These are phyloP conservation scores for Acaromyces ingoldii DNA, from an alignment of 1,284 basidiomycete species.

Conservation along the genomic window DNA sequence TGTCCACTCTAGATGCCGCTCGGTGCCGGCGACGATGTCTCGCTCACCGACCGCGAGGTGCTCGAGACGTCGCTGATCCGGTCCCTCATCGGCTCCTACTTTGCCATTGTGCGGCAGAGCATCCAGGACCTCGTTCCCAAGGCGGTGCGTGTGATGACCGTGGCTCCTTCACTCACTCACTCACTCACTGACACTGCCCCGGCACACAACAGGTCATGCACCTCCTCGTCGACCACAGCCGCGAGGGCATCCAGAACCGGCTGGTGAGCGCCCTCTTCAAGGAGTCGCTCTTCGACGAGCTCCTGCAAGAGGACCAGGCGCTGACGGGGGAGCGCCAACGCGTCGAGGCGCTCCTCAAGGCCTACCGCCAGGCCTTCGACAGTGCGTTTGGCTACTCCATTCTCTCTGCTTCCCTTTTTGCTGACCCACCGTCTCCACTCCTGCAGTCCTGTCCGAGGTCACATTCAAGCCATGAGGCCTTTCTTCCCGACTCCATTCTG, in stretches of 20 bases:
- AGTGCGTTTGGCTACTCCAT: neutral
- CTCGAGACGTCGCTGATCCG: constrained; percentile 95
- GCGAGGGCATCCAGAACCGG: constrained; percentile 91
- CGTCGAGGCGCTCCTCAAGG: constrained; percentile 89
- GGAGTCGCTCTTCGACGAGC: constrained; percentile 68
- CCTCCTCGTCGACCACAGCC: constrained; percentile 90
- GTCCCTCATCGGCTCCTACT: constrained; percentile 90
- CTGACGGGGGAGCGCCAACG: constrained; percentile 86
- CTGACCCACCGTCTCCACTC: neutral
- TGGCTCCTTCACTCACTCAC: neutral
- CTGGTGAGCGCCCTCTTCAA: constrained; percentile 89
- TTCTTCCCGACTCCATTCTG: too few relatives aligned
- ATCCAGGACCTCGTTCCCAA: constrained; percentile 97
- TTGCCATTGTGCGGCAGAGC: constrained; percentile 88
- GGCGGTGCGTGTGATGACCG: constrained; percentile 19
- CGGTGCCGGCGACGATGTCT: constrained; percentile 59
- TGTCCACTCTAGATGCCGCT: constrained; percentile 56
- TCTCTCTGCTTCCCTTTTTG: neutral
- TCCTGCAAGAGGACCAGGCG: constrained; percentile 93
- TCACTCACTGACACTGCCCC: neutral
- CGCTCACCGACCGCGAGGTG: constrained; percentile 74
- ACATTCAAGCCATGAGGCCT: constrained; percentile 27
- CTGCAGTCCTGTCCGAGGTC: constrained; percentile 29
- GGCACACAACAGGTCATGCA: constrained; percentile 59
- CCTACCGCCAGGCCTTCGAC: constrained; percentile 78